These are phyloP conservation scores for Lophiostoma macrostomum DNA, from an alignment of 495 filamentous ascomycete species.

Conservation along the genomic window DNA sequence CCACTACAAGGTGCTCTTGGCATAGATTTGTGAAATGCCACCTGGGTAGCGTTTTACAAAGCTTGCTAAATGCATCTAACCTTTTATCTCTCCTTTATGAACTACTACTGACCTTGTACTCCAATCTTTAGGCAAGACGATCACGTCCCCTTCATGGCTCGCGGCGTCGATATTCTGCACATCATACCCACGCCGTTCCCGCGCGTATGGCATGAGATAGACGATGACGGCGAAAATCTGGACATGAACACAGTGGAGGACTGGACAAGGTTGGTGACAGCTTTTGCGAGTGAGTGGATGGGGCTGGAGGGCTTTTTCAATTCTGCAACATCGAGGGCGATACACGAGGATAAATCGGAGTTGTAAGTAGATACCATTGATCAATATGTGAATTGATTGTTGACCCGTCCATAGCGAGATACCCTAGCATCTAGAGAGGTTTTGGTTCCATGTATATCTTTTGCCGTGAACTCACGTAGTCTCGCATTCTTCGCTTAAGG, in stretches of 20 bases:
- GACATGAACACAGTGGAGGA: constrained; percentile 82
- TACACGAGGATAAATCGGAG: constrained; percentile 22
- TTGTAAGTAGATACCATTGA: constrained; percentile 21
- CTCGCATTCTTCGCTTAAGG: neutral
- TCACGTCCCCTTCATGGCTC: constrained; percentile 80
- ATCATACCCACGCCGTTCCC: constrained; percentile 84
- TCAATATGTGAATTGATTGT: neutral
- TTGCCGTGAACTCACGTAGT: neutral
- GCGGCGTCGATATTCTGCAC: constrained; percentile 87
- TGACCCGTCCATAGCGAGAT: constrained; percentile 21
- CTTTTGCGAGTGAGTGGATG: constrained; percentile 92
- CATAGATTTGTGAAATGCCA: no score
- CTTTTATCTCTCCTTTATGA: no score
- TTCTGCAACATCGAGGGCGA: neutral
- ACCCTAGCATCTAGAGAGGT: constrained; percentile 16
- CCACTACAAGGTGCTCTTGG: no score
- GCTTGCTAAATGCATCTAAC: no score
- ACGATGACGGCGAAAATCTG: constrained; percentile 84
- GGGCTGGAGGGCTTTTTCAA: constrained; percentile 46
- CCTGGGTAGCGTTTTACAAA: no score
- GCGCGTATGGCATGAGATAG: constrained; percentile 75
- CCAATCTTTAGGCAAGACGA: no score
- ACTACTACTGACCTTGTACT: no score
- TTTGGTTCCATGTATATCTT: neutral
- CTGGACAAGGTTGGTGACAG: constrained; percentile 77